phyloP scores from a whole-genome alignment of 2,329 filamentous ascomycete genomes.

The Huntiella moniliformis region DNA sequence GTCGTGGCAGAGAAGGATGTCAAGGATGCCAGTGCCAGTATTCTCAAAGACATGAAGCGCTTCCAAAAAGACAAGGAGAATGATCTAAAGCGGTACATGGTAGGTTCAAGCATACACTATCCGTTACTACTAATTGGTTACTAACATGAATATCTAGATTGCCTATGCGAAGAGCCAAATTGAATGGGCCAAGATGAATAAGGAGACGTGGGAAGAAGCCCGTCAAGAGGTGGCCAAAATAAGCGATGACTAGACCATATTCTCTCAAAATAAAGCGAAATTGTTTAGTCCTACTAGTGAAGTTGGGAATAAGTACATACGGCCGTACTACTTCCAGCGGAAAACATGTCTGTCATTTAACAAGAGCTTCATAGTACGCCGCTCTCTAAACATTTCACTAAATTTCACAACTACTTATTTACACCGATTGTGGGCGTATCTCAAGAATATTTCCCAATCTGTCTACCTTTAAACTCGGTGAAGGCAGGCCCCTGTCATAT shows the following conservation, averaged over 20 bases:
- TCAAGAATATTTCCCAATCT: no score
- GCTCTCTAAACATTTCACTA: no score
- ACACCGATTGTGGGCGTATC: no score
- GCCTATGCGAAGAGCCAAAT: conserved; percentile 85
- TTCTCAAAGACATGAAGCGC: conserved; percentile 73
- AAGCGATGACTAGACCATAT: conserved; percentile 32
- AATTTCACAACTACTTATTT: no score
- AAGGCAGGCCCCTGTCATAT: no score
- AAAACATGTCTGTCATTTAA: no score
- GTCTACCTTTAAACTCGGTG: no score
- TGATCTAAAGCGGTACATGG: conserved; percentile 88
- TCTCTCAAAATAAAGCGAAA: not conserved
- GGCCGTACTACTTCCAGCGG: no score
- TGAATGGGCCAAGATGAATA: conserved; percentile 79
- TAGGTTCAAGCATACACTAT: conserved; percentile 27
- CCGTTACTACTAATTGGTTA: conserved; percentile 2
- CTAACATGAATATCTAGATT: conserved; percentile 36
- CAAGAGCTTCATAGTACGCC: no score
- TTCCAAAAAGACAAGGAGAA: conserved; percentile 95
- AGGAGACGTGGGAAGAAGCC: conserved; percentile 85
- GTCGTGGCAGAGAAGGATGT: conserved; percentile 80
- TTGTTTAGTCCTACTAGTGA: no score
- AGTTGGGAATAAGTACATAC: no score
- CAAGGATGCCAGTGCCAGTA: conserved; percentile 74
- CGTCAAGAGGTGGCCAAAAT: conserved; percentile 79